A percentile compares a stretch with the other conserved stretches of the same genome.
These are phyloP conservation scores for Aspergillus aculeatus DNA, from an alignment of 2,329 filamentous ascomycete species.

Conservation along the genomic window DNA sequence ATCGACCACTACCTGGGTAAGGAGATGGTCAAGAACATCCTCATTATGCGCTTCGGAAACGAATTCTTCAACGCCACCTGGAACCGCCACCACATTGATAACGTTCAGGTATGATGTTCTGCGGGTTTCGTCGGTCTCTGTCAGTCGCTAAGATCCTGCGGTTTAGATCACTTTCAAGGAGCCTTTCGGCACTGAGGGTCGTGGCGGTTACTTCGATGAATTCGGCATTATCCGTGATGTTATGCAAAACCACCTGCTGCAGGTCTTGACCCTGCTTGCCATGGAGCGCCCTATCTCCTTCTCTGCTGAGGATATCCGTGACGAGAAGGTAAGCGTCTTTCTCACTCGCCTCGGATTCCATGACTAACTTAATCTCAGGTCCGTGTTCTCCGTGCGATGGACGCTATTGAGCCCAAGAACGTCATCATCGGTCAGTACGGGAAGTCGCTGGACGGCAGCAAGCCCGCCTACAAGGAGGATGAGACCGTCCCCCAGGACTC, in stretches of 20 bases:
- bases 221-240: slow-evolving; percentile 99
- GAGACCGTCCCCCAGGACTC: slow-evolving; percentile 97
- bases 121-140: too few relatives aligned
- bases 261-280: slow-evolving; percentile 90
- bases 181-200: slow-evolving; percentile 95
- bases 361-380: slow-evolving; percentile 48
- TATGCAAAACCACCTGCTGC: slow-evolving; percentile 98
- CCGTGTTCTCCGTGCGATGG: slow-evolving; percentile 88
- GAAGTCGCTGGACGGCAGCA: slow-evolving; percentile 90
- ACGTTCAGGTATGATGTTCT: slow-evolving; percentile 65
- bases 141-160: slow-evolving; percentile 2
- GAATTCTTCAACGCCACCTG: slow-evolving; percentile 98
- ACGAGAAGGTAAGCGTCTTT: slow-evolving; percentile 68
- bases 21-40: slow-evolving; percentile 99
- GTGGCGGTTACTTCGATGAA: slow-evolving; percentile 98
- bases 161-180: slow-evolving; percentile 92
- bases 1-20: slow-evolving; percentile 99
- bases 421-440: slow-evolving; percentile 99
- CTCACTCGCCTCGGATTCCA: neutral
- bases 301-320: slow-evolving; percentile 95
- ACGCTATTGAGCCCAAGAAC: slow-evolving; percentile 96
- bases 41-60: slow-evolving; percentile 97
- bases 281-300: slow-evolving; percentile 99
- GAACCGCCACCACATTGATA: slow-evolving; percentile 99
- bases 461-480: slow-evolving; percentile 97